These are phyloP conservation scores for Sporothrix variecibatus DNA, from an alignment of 2,329 filamentous ascomycete species.

Conservation along the genomic window DNA sequence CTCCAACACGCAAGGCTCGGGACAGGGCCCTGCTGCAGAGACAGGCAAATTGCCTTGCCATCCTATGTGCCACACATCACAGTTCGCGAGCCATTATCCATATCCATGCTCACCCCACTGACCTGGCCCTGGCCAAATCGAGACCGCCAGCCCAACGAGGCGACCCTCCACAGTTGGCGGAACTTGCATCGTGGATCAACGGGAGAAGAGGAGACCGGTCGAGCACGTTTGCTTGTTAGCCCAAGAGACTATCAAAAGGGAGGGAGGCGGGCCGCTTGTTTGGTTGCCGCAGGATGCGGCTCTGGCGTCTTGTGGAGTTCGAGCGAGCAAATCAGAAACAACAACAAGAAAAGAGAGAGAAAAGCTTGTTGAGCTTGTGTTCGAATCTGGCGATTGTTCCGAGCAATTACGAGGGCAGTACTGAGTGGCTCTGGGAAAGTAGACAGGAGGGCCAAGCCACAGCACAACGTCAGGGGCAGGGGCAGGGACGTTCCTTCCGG, in stretches of 20 bases:
- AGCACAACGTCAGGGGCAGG: not conserved
- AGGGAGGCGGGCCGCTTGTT: not conserved
- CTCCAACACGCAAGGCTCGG: not conserved
- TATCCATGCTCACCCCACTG: not conserved
- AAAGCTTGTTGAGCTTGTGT: not conserved
- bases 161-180: not conserved
- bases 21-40: not conserved
- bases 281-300: not conserved
- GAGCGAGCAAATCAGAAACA: not conserved
- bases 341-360: not conserved
- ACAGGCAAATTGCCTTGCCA: not conserved
- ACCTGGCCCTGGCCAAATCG: not conserved
- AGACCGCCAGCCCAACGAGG: not conserved
- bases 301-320: not conserved
- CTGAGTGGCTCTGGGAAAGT: not conserved
- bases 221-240: not conserved
- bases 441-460: not conserved
- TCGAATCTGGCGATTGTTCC: not conserved
- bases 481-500: slow-evolving; percentile 1
- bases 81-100: not conserved
- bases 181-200: not conserved
- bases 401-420: not conserved
- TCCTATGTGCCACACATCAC: not conserved
- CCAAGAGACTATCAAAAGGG: not conserved
- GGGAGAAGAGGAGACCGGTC: too few species aligned